Percentiles rank a stretch among this genome's conserved stretches.
Conservation (phyloP, 1,284 basidiomycete genomes). For the Marasmius fiardii region DNA sequence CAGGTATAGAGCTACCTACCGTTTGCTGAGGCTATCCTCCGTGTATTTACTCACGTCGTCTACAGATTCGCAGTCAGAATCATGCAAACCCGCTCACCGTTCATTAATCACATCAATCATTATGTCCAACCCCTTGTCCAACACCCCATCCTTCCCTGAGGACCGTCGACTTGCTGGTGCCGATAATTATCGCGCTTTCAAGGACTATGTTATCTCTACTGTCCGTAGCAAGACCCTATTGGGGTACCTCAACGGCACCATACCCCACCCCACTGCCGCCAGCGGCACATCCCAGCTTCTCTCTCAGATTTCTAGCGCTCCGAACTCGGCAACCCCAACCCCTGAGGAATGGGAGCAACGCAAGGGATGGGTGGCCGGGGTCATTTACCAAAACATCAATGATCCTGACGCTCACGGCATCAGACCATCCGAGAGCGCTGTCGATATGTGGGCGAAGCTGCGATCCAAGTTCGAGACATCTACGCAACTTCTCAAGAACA, state of each 20-base stretch:
- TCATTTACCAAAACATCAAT: neutral
- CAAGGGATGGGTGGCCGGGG: neutral
- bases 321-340: neutral
- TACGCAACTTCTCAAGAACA: neutral
- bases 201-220: neutral
- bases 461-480: neutral
- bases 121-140: neutral
- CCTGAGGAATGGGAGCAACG: neutral
- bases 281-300: neutral
- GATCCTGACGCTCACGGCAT: neutral
- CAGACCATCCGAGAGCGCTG: neutral
- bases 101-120: neutral
- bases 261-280: neutral
- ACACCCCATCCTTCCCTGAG: neutral
- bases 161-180: neutral
- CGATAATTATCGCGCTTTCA: neutral
- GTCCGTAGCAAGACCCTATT: neutral
- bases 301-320: neutral
- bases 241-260: slow-evolving; percentile 1
- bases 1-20: too few relatives aligned
- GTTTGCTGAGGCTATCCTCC: neutral
- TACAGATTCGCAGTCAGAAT: neutral
- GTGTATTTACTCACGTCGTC: neutral
- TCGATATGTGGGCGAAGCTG: neutral
- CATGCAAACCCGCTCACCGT: neutral